A percentile compares a stretch with the other conserved stretches of the same genome.
Conservation (phyloP, 2,329 filamentous ascomycete species). For the Botrytis hyacinthi region DNA sequence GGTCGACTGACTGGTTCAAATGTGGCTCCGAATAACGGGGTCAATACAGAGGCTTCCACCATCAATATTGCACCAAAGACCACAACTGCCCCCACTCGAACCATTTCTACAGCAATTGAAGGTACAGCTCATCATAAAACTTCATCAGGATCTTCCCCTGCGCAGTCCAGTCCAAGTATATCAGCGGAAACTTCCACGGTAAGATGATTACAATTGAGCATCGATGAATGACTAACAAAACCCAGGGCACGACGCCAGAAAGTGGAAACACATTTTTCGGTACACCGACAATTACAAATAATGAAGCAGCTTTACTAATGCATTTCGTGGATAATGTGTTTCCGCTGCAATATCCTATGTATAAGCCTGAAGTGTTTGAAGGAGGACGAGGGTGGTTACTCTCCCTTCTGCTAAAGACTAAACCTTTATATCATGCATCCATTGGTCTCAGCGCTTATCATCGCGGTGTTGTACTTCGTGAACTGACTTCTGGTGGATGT, state of each 20-base stretch:
- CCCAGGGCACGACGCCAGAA: not conserved
- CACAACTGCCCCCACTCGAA: not conserved
- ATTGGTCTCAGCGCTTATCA: conserved; percentile 54
- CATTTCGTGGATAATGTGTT: conserved; percentile 62
- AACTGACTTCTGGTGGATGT: conserved; percentile 28
- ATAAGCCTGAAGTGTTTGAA: conserved; percentile 53
- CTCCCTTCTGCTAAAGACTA: conserved; percentile 52
- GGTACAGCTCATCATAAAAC: not conserved
- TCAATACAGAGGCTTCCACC: conserved; percentile 10
- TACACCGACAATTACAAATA: conserved; percentile 41
- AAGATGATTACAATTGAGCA: not conserved
- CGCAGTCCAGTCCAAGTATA: not conserved
- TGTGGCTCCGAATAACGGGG: conserved; percentile 6
- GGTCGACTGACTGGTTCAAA: conserved; percentile 19
- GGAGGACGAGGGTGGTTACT: conserved; percentile 61
- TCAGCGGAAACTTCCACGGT: conserved; percentile 3
- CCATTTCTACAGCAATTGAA: not conserved
- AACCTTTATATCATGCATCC: conserved; percentile 55
- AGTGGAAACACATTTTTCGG: conserved; percentile 17
- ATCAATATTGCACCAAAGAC: conserved; percentile 10
- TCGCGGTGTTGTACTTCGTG: conserved; percentile 39
- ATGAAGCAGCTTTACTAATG: conserved; percentile 47
- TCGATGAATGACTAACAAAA: not conserved
- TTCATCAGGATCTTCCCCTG: not conserved
- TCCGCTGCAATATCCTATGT: conserved; percentile 63